phyloP scores from a whole-genome alignment of 2,329 filamentous ascomycete species.

The Apiospora aurea region DNA sequence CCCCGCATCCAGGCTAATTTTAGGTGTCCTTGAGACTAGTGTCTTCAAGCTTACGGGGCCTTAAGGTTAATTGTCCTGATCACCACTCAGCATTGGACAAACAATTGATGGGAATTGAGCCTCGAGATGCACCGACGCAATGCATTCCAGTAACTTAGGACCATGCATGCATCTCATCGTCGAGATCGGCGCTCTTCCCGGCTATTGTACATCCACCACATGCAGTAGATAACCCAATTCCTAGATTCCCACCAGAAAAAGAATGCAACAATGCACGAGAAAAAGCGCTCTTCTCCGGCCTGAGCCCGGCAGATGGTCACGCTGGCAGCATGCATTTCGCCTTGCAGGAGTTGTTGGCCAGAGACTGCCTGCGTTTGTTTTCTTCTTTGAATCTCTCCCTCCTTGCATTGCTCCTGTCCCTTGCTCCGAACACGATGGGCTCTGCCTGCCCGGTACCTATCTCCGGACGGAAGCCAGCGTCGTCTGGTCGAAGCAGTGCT shows the following conservation, averaged over 20 bases:
- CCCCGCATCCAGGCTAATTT: background rate
- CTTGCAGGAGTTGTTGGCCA: background rate
- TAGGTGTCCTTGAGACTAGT: background rate
- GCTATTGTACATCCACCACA: background rate
- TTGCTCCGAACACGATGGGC: background rate
- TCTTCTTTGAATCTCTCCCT: background rate
- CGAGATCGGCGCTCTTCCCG: background rate
- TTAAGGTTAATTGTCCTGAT: background rate
- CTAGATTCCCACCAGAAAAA: background rate
- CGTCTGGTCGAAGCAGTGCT: background rate
- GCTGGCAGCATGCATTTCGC: background rate
- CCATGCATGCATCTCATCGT: background rate
- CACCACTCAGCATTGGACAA: background rate
- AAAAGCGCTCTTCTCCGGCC: background rate
- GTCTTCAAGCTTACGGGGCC: too few relatives aligned
- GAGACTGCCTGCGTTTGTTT: background rate
- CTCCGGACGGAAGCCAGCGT: background rate
- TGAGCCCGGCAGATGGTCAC: background rate
- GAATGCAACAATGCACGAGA: background rate
- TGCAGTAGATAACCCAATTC: background rate
- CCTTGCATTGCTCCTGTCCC: background rate
- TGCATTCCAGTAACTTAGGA: background rate
- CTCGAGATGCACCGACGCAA: background rate
- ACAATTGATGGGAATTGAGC: background rate
- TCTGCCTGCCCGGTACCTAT: background rate